These are phyloP conservation scores for Mucor saturninus DNA, from an alignment of 371 early-diverging fungal genomes.

Conservation along the genomic window DNA sequence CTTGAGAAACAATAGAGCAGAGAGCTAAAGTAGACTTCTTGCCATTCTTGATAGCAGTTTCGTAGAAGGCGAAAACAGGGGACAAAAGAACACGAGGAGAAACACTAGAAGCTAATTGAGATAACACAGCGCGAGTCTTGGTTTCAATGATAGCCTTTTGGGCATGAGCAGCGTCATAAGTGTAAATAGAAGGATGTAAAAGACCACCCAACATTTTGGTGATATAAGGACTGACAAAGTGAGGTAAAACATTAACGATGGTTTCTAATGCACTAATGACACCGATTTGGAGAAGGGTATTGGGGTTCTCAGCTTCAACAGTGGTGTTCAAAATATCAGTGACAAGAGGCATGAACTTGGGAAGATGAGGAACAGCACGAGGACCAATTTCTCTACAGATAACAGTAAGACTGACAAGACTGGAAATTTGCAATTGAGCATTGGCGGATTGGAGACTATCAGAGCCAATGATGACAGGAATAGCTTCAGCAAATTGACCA, in stretches of 20 bases:
- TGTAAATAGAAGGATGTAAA: conserved; percentile 61
- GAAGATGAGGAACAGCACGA: conserved; percentile 83
- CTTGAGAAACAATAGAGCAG: conserved; percentile 66
- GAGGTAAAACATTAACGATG: conserved; percentile 74
- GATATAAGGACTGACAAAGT: conserved; percentile 86
- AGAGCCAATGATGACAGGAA: conserved; percentile 64
- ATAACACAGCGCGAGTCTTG: conserved; percentile 58
- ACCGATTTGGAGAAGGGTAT: conserved; percentile 57
- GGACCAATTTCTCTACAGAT: conserved; percentile 78
- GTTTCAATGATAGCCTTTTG: conserved; percentile 52
- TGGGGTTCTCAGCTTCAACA: conserved; percentile 39
- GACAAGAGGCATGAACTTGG: conserved; percentile 81
- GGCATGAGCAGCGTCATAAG: conserved; percentile 43
- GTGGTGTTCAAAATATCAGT: conserved; percentile 45
- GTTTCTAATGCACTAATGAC: conserved; percentile 75
- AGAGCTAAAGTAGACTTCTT: conserved; percentile 58
- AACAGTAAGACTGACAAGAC: conserved; percentile 75
- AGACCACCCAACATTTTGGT: conserved; percentile 59
- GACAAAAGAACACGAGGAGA: conserved; percentile 73
- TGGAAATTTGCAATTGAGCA: conserved; percentile 70
- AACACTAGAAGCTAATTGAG: conserved; percentile 62
- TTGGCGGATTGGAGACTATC: conserved; percentile 59
- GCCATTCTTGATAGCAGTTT: conserved; percentile 61
- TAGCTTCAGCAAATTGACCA: conserved; percentile 61
- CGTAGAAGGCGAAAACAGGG: conserved; percentile 69